Evolutionary conservation across 2,329 filamentous ascomycete genomes (phyloP).

Genomic region (Fusarium sp.): DNA sequence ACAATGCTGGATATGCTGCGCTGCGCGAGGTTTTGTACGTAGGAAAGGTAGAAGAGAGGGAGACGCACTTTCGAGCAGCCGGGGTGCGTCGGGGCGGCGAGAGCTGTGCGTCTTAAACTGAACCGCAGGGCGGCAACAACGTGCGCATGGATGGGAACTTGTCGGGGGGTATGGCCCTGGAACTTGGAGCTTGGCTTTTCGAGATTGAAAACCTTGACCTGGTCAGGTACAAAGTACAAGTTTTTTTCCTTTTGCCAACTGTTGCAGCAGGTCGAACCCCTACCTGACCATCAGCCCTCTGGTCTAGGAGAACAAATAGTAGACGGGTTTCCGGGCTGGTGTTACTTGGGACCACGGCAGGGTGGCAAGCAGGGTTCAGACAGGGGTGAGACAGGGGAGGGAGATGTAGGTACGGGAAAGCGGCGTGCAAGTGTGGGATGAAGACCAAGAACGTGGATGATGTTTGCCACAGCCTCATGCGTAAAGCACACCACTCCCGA

Average conservation of each 20-base stretch:
- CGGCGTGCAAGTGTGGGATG: constrained; percentile 38
- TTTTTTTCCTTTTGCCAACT: background rate
- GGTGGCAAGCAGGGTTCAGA: constrained; percentile 31
- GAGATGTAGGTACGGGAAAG: constrained; percentile 44
- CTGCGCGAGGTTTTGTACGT: constrained; percentile 14
- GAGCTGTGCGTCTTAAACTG: constrained; percentile 39
- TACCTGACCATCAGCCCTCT: constrained; percentile 32
- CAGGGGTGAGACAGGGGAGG: constrained; percentile 38
- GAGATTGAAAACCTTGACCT: constrained; percentile 1
- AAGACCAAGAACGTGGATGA: constrained; percentile 35
- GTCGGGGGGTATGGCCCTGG: constrained; percentile 35
- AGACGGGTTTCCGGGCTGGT: constrained; percentile 36
- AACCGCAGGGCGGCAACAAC: constrained; percentile 34
- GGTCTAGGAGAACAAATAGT: constrained; percentile 16
- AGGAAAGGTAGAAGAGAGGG: constrained; percentile 30
- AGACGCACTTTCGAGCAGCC: no score
- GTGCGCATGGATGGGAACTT: constrained; percentile 29
- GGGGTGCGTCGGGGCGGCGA: constrained; percentile 28
- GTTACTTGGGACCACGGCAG: constrained; percentile 43
- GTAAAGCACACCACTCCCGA: background rate
- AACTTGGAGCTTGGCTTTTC: constrained; percentile 13
- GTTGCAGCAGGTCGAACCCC: background rate
- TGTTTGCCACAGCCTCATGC: background rate
- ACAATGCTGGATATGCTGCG: constrained; percentile 10
- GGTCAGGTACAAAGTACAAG: background rate